A percentile compares a stretch with the other conserved stretches of the same genome.
phyloP scores from a whole-genome alignment of 2,329 filamentous ascomycete genomes.

The Fusarium liriodendri region DNA sequence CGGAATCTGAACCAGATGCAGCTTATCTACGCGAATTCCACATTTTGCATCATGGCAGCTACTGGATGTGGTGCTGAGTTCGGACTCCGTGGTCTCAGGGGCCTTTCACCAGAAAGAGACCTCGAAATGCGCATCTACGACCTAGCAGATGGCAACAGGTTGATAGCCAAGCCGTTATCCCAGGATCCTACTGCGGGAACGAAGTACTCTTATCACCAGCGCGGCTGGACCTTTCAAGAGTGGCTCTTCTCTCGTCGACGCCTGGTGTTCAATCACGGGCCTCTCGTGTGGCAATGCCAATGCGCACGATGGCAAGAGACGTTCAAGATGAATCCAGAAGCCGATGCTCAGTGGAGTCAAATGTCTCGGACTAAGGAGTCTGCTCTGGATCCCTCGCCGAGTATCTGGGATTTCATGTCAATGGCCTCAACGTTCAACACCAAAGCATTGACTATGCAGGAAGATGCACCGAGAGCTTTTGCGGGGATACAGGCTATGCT shows the following conservation, averaged over 20 bases:
- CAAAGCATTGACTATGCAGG: conserved; percentile 14
- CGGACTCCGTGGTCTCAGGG: conserved; percentile 13
- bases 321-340: neutral
- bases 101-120: conserved; percentile 3
- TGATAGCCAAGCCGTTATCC: neutral
- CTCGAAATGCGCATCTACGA: conserved; percentile 13
- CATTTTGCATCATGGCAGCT: conserved; percentile 13
- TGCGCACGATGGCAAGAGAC: conserved; percentile 16
- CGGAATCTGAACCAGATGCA: conserved; percentile 27
- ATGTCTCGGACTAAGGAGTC: neutral
- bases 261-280: conserved; percentile 5
- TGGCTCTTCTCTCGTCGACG: conserved; percentile 19
- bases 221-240: conserved; percentile 26
- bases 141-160: conserved; percentile 11
- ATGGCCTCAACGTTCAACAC: conserved; percentile 16
- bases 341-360: neutral
- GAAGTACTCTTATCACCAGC: conserved; percentile 21
- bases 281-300: conserved; percentile 18
- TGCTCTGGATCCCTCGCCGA: conserved; percentile 13
- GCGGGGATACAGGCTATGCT: conserved; percentile 25
- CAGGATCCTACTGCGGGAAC: conserved; percentile 4
- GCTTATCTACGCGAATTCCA: conserved; percentile 17
- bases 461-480: conserved; percentile 21
- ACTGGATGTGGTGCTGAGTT: conserved; percentile 20
- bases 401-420: conserved; percentile 17